phyloP scores from a whole-genome alignment of 2,329 filamentous ascomycete species.

The Zymoseptoria passerinii region DNA sequence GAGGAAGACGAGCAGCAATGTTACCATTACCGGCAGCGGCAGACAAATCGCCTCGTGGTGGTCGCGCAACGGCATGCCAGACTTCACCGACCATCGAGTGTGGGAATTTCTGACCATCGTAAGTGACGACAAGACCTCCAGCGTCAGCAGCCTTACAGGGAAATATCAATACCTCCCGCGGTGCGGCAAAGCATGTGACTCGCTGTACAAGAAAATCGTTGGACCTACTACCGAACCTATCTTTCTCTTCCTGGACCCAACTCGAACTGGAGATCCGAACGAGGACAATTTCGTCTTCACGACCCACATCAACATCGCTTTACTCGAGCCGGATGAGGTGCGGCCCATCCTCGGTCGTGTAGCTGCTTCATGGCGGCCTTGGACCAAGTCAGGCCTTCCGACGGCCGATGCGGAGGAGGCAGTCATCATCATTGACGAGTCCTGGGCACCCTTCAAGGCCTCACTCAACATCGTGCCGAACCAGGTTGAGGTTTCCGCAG shows the following conservation, averaged over 20 bases:
- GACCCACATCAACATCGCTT: slow-evolving; percentile 32
- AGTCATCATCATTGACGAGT: slow-evolving; percentile 2
- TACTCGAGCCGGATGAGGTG: slow-evolving; percentile 39
- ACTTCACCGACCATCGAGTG: slow-evolving; percentile 36
- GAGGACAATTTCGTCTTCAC: slow-evolving; percentile 53
- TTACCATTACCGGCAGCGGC: slow-evolving; percentile 16
- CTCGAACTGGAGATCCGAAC: slow-evolving; percentile 38
- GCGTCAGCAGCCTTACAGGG: slow-evolving; percentile 36
- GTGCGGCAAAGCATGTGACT: slow-evolving; percentile 50
- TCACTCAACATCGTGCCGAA: neutral
- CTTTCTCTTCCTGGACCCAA: slow-evolving; percentile 53
- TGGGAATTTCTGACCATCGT: slow-evolving; percentile 39
- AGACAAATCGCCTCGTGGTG: slow-evolving; percentile 30
- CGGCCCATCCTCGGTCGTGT: slow-evolving; percentile 42
- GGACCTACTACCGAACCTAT: slow-evolving; percentile 26
- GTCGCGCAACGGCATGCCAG: slow-evolving; percentile 29
- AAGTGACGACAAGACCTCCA: slow-evolving; percentile 11
- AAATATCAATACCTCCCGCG: slow-evolving; percentile 44
- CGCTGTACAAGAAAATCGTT: slow-evolving; percentile 43
- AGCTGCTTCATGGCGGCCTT: slow-evolving; percentile 39
- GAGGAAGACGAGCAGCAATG: neutral
- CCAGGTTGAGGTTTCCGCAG: neutral
- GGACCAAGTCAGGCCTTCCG: slow-evolving; percentile 11
- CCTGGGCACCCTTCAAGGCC: neutral
- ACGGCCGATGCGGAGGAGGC: neutral